These are phyloP conservation scores for Alternaria metachromatica DNA, from an alignment of 2,329 filamentous ascomycete genomes.

Conservation along the genomic window DNA sequence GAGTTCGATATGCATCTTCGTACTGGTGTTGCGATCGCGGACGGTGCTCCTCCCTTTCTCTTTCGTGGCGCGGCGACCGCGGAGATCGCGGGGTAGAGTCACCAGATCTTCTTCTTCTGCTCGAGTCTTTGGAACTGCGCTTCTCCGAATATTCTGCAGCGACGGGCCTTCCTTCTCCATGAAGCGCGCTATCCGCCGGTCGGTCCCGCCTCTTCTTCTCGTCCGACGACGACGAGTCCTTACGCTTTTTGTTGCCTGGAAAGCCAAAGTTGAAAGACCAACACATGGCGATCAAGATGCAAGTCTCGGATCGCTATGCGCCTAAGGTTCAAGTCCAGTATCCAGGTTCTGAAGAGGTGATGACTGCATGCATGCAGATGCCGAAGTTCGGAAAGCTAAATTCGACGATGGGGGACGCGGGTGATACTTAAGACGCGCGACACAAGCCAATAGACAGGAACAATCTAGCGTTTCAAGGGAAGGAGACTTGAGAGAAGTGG, in stretches of 20 bases:
- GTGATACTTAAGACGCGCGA: slow-evolving; percentile 38
- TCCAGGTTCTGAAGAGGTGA: slow-evolving; percentile 15
- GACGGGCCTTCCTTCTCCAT: slow-evolving; percentile 30
- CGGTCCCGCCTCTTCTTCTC: slow-evolving; percentile 42
- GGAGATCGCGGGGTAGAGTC: slow-evolving; percentile 24
- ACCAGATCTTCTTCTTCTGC: slow-evolving; percentile 33
- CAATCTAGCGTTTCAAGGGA: slow-evolving; percentile 35
- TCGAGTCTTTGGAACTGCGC: slow-evolving; percentile 37
- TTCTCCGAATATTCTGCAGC: slow-evolving; percentile 39
- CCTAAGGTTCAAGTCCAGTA: slow-evolving; percentile 23
- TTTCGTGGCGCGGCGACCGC: slow-evolving; percentile 33
- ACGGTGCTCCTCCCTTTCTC: slow-evolving; percentile 29
- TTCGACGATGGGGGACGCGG: slow-evolving; percentile 32
- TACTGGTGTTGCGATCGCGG: slow-evolving; percentile 26
- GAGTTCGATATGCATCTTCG: slow-evolving; percentile 22
- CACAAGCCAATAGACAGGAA: slow-evolving; percentile 28
- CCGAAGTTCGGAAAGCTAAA: slow-evolving; percentile 38
- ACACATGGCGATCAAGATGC: slow-evolving; percentile 44
- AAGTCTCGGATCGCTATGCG: slow-evolving; percentile 36
- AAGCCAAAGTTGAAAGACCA: slow-evolving; percentile 45
- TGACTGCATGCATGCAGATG: slow-evolving; percentile 31
- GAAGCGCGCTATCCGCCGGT: slow-evolving; percentile 30
- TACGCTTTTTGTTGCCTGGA: slow-evolving; percentile 40
- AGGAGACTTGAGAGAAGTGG: slow-evolving; percentile 25
- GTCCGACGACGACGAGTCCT: slow-evolving; percentile 30